Evolutionary conservation across 2,329 filamentous ascomycete species (phyloP).

Genomic region (Talaromyces sp.): DNA sequence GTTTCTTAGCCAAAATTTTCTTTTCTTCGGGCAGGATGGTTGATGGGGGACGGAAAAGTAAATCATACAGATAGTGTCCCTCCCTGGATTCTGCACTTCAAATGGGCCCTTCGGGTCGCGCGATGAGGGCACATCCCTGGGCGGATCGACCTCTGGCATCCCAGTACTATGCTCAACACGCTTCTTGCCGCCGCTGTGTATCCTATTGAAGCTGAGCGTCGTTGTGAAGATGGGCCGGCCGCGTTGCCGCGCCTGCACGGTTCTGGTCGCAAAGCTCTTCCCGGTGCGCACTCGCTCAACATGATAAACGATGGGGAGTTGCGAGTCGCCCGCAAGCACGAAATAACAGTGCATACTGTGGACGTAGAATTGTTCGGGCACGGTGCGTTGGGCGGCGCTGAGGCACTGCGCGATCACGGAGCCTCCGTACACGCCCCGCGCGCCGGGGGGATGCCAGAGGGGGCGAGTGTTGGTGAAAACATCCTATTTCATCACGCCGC

Average conservation of each 20-base stretch:
- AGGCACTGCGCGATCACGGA: slow-evolving; percentile 90
- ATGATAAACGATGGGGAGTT: slow-evolving; percentile 86
- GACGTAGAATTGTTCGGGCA: slow-evolving; percentile 69
- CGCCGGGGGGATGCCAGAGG: slow-evolving; percentile 86
- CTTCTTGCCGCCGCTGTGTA: slow-evolving; percentile 47
- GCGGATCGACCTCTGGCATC: slow-evolving; percentile 50
- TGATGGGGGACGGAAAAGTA: background rate
- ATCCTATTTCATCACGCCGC: slow-evolving; percentile 48
- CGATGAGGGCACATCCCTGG: slow-evolving; percentile 24
- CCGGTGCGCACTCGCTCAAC: slow-evolving; percentile 92
- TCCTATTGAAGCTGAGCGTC: slow-evolving; percentile 79
- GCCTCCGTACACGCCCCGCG: slow-evolving; percentile 89
- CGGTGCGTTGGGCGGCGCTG: slow-evolving; percentile 79
- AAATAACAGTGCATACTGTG: slow-evolving; percentile 99
- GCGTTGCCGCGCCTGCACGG: slow-evolving; percentile 88
- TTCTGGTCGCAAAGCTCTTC: slow-evolving; percentile 81
- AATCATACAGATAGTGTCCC: slow-evolving; percentile 4
- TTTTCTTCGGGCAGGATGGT: background rate
- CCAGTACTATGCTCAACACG: slow-evolving; percentile 60
- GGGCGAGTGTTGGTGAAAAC: slow-evolving; percentile 92
- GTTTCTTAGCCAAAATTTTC: background rate
- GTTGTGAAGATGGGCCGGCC: slow-evolving; percentile 92
- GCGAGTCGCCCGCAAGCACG: slow-evolving; percentile 77
- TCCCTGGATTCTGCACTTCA: slow-evolving; percentile 1
- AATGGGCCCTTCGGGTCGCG: background rate